Percentiles rank a stretch among this genome's conserved stretches.
Evolutionary conservation across 2,329 filamentous ascomycete species (phyloP).

Genomic region (Ceratocystis cubensis): DNA sequence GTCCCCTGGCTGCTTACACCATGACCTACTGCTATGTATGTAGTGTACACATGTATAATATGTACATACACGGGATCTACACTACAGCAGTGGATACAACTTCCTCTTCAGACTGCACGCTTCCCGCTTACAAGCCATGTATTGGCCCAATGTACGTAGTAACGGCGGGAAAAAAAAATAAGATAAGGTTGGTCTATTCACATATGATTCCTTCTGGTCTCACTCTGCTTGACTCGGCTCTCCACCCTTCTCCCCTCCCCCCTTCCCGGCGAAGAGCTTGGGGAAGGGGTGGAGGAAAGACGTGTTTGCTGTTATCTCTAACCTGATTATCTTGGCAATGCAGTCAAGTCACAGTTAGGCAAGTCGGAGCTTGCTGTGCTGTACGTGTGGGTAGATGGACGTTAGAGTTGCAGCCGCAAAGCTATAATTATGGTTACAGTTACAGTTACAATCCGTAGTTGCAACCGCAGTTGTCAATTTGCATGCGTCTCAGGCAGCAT

Average conservation of each 20-base stretch:
- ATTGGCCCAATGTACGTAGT: too few relatives aligned
- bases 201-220: neutral
- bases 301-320: neutral
- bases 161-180: neutral
- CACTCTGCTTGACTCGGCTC: neutral
- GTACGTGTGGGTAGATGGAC: neutral
- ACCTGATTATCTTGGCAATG: neutral
- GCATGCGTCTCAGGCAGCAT: neutral
- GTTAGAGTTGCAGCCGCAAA: neutral
- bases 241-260: neutral
- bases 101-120: too few relatives aligned
- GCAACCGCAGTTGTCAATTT: slow-evolving; percentile 5
- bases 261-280: neutral
- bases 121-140: too few relatives aligned
- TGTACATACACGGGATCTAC: too few relatives aligned
- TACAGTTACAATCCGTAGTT: neutral
- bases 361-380: too few relatives aligned
- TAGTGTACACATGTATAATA: too few relatives aligned
- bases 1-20: too few relatives aligned
- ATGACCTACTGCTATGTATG: too few relatives aligned
- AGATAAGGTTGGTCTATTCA: neutral
- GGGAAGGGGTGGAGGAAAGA: neutral
- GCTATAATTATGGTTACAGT: neutral
- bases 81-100: too few relatives aligned
- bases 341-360: too few relatives aligned